These are phyloP conservation scores for Macadamia integrifolia DNA, from an alignment of 164 flowering plant genomes.

Conservation along the genomic window DNA sequence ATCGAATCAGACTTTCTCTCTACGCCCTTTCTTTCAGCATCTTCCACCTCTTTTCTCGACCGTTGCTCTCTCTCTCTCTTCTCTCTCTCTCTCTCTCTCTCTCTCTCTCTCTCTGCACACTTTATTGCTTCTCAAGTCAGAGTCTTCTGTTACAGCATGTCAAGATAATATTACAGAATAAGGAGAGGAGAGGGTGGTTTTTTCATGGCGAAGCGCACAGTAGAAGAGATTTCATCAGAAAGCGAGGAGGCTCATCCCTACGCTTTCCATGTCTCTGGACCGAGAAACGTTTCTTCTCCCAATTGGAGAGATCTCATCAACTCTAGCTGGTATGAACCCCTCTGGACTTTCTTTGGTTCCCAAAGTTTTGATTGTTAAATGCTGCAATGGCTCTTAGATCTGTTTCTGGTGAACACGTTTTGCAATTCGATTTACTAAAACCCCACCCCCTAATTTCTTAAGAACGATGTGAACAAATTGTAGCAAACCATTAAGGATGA, in stretches of 20 bases:
- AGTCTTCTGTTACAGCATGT: background rate
- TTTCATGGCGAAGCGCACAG: constrained; percentile 32
- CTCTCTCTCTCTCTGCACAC: constrained; percentile 3
- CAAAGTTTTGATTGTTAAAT: background rate
- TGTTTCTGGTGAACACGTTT: background rate
- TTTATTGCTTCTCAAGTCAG: background rate
- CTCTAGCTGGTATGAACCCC: constrained; percentile 63
- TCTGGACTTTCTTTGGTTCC: background rate
- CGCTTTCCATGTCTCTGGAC: constrained; percentile 84
- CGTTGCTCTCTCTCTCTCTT: constrained; percentile 11
- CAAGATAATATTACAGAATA: background rate
- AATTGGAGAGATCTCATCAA: constrained; percentile 80
- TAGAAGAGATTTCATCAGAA: constrained; percentile 19
- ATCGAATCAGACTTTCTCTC: constrained; percentile 9
- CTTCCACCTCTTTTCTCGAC: background rate
- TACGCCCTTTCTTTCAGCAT: background rate
- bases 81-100: background rate
- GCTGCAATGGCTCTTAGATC: background rate
- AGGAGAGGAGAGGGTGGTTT: constrained; percentile 4
- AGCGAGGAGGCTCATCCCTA: constrained; percentile 54
- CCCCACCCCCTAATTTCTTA: too few relatives aligned
- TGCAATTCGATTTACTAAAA: background rate
- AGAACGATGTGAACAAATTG: too few relatives aligned
- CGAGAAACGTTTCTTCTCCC: constrained; percentile 70
- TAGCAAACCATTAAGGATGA: too few relatives aligned